phyloP scores from a whole-genome alignment of 768 basidiomycete species.

The Crassisporium funariophilum region DNA sequence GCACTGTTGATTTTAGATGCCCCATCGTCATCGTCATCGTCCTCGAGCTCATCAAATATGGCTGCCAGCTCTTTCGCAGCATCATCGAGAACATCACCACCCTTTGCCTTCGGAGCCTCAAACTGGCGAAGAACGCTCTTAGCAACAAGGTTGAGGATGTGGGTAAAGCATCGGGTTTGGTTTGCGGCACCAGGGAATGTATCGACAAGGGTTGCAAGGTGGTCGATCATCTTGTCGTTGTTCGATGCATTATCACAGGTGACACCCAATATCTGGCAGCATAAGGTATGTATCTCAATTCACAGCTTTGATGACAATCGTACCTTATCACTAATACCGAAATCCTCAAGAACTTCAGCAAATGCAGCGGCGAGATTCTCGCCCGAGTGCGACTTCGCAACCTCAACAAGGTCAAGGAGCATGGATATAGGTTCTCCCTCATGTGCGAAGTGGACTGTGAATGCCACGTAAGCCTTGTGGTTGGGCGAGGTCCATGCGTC shows the following conservation, averaged over 20 bases:
- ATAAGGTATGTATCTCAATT: not conserved
- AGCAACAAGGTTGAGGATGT: conserved; percentile 37
- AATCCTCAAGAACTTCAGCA: conserved; percentile 31
- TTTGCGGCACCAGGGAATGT: conserved; percentile 17
- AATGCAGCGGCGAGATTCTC: conserved; percentile 33
- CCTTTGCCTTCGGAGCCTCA: not conserved
- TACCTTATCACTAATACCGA: conserved; percentile 36
- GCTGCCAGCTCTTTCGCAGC: not conserved
- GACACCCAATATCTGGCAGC: conserved; percentile 27
- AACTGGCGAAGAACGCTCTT: not conserved
- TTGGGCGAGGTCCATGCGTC: conserved; percentile 40
- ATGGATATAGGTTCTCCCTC: conserved; percentile 25
- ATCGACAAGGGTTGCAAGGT: conserved; percentile 19
- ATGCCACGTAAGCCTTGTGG: conserved; percentile 28
- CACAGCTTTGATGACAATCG: not conserved
- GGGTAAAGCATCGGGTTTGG: conserved; percentile 38
- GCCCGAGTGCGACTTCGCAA: conserved; percentile 30
- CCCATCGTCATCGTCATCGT: conserved; percentile 13
- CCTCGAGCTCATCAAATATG: conserved; percentile 5
- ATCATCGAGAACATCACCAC: not conserved
- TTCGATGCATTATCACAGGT: conserved; percentile 34
- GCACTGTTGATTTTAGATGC: too few relatives aligned
- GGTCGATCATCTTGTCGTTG: conserved; percentile 35
- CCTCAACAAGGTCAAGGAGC: conserved; percentile 27
- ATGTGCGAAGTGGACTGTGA: conserved; percentile 32